These are phyloP conservation scores for Basidiobolus heterosporus DNA, from an alignment of 371 early-diverging fungal species.

Conservation along the genomic window DNA sequence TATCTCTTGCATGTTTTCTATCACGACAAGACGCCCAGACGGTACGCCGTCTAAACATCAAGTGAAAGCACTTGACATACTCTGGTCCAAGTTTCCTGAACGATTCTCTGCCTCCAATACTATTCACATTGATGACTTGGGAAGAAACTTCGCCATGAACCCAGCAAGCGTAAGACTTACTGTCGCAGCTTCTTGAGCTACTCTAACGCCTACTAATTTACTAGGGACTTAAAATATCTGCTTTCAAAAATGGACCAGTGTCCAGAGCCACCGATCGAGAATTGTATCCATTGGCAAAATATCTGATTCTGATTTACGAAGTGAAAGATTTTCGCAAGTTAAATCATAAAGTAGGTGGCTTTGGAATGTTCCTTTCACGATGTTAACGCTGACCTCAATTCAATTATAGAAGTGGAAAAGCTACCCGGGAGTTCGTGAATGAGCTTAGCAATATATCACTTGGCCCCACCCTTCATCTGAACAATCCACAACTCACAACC, in stretches of 20 bases:
- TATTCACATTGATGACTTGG: constrained; percentile 38
- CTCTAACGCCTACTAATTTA: not conserved
- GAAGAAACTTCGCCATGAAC: constrained; percentile 15
- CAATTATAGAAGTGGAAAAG: too few species aligned
- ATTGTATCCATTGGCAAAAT: constrained; percentile 24
- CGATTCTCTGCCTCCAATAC: constrained; percentile 24
- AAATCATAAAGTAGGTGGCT: constrained; percentile 23
- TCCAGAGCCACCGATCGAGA: constrained; percentile 23
- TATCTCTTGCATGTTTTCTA: constrained; percentile 34
- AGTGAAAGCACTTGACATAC: constrained; percentile 40
- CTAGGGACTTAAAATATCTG: constrained; percentile 33
- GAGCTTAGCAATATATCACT: too few species aligned
- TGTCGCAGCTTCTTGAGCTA: not conserved
- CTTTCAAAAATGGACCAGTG: constrained; percentile 29
- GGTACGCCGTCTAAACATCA: constrained; percentile 28
- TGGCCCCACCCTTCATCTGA: too few species aligned
- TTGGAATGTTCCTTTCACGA: too few species aligned
- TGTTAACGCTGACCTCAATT: too few species aligned
- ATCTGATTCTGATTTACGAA: constrained; percentile 23
- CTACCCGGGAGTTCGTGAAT: too few species aligned
- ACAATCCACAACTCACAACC: too few species aligned
- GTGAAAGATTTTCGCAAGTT: constrained; percentile 20
- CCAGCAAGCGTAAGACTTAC: constrained; percentile 4
- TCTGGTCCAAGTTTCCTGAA: constrained; percentile 30
- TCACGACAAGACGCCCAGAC: constrained; percentile 18